phyloP scores from a whole-genome alignment of 2,329 filamentous ascomycete genomes.

The Phyllosticta citribraziliensis region DNA sequence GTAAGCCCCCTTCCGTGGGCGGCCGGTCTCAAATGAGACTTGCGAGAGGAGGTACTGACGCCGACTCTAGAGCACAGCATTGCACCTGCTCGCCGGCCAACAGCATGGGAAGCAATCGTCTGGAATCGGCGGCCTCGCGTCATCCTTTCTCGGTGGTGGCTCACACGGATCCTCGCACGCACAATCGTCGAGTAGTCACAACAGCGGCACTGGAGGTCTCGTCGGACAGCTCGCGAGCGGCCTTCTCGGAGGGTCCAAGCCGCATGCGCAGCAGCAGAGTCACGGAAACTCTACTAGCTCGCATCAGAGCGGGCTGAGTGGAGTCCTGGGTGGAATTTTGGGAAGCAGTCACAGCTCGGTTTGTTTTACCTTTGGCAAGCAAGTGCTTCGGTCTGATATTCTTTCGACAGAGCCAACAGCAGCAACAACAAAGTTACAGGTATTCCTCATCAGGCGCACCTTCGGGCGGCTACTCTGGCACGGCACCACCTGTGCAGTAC shows the following conservation, averaged over 20 bases:
- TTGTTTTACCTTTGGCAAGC: slow-evolving; percentile 12
- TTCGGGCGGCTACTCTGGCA: slow-evolving; percentile 48
- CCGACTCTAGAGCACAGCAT: slow-evolving; percentile 4
- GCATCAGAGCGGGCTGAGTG: slow-evolving; percentile 17
- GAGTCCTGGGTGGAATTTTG: slow-evolving; percentile 25
- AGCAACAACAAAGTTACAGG: slow-evolving; percentile 41
- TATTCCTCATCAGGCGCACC: slow-evolving; percentile 48
- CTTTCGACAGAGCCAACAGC: neutral
- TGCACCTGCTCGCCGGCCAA: slow-evolving; percentile 8
- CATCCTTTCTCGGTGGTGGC: slow-evolving; percentile 10
- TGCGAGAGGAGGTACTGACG: neutral
- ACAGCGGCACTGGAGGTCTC: slow-evolving; percentile 19
- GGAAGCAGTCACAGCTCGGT: slow-evolving; percentile 25
- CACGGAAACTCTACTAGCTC: slow-evolving; percentile 14
- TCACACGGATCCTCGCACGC: slow-evolving; percentile 9
- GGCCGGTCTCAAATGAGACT: neutral
- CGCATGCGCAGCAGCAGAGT: slow-evolving; percentile 28
- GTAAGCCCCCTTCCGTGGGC: slow-evolving; percentile 3
- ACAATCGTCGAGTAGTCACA: slow-evolving; percentile 1
- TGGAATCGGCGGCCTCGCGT: slow-evolving; percentile 10
- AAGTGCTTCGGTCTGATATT: neutral
- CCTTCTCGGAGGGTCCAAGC: slow-evolving; percentile 30
- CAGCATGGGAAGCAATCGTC: slow-evolving; percentile 8
- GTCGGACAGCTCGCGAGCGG: slow-evolving; percentile 47
- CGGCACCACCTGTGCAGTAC: slow-evolving; percentile 54